Percentiles rank a stretch among this genome's conserved stretches.
Evolutionary conservation across 2,329 filamentous ascomycete genomes (phyloP).

Genomic region (Podosphaera xanthii): DNA sequence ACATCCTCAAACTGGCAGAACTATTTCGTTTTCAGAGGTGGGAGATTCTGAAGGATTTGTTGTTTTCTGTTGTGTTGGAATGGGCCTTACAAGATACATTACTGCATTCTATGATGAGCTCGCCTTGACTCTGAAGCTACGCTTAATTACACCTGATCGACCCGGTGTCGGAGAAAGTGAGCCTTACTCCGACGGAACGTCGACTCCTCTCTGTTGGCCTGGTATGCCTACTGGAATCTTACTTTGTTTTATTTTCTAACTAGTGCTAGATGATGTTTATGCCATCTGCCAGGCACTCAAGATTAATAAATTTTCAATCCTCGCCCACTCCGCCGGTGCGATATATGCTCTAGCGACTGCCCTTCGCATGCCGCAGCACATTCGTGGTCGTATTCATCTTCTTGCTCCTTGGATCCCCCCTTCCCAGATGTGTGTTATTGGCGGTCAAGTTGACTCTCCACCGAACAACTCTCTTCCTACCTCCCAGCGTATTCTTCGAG

Average conservation of each 20-base stretch:
- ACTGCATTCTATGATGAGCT: slow-evolving; percentile 96
- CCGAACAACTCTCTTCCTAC: slow-evolving; percentile 75
- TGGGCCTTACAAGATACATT: slow-evolving; percentile 89
- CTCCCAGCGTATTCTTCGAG: slow-evolving; percentile 73
- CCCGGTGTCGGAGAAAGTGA: slow-evolving; percentile 89
- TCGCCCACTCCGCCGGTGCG: slow-evolving; percentile 91
- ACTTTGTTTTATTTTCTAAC: slow-evolving; percentile 9
- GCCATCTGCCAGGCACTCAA: slow-evolving; percentile 80
- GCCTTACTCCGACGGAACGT: slow-evolving; percentile 55
- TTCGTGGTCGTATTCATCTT: slow-evolving; percentile 80
- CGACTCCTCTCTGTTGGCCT: slow-evolving; percentile 82
- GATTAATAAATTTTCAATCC: slow-evolving; percentile 86
- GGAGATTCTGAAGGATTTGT: slow-evolving; percentile 79
- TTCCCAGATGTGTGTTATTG: slow-evolving; percentile 66
- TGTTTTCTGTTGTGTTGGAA: slow-evolving; percentile 90
- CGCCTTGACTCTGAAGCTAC: slow-evolving; percentile 64
- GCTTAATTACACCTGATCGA: slow-evolving; percentile 80
- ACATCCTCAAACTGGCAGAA: slow-evolving; percentile 64
- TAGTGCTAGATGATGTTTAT: slow-evolving; percentile 47
- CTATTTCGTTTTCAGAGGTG: slow-evolving; percentile 91
- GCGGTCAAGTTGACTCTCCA: slow-evolving; percentile 46
- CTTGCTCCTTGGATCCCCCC: slow-evolving; percentile 94
- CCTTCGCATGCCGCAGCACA: slow-evolving; percentile 84
- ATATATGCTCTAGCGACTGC: slow-evolving; percentile 93
- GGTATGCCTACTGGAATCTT: slow-evolving; percentile 28